Base-by-base conservation (phyloP, 345 rosid species). In the Brassica incana region DNA sequence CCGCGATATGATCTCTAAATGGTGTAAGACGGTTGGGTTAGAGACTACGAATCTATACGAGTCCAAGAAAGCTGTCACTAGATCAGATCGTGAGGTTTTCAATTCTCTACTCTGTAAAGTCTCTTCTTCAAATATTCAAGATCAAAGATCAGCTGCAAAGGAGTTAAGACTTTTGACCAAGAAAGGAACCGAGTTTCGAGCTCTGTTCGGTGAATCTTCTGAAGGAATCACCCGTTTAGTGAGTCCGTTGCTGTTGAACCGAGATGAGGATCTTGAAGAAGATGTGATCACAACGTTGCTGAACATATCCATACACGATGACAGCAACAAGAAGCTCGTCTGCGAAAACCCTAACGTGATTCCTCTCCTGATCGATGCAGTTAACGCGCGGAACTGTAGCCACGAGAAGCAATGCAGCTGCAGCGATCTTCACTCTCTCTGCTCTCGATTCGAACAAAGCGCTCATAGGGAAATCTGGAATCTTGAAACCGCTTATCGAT, bases 331-430 rank as follows among this genome's bases (percentile, higher is more conserved):
- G 89, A 93, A 90, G 81, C 88, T 90, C 0, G 97, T 92, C 10
- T 92, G 94, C 3, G 97, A 93, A 79, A 91, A 88, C 62, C 91
- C 96, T 0, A 72, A 75, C 23, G 98, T 87, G n/a, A 87, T 95
- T 73, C 92, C 96, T 45, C 79, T 89, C 67, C 90, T 95, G 29
- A 84, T 90, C 65, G 90, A 93, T 56, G 93, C 96, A n/a, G 15
- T 73, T 95, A 75, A 88, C 83, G 78, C 78, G 87, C 3, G 97
- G 93, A 56, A 88, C 89, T 0, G 80, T 93, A 8, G 90, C 89
- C 60, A 90, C 97, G 0, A 91, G 88, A 73, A 88, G 97, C 79
- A 95, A 95, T 73, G 96, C 99, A 48, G 99, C 99, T 27, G 99
- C 99, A 0, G 86, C 99, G 2, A 81, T 95, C 59, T 95, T 95